phyloP scores from a whole-genome alignment of 345 rosid genomes.

The Pugionium dolabratum region DNA sequence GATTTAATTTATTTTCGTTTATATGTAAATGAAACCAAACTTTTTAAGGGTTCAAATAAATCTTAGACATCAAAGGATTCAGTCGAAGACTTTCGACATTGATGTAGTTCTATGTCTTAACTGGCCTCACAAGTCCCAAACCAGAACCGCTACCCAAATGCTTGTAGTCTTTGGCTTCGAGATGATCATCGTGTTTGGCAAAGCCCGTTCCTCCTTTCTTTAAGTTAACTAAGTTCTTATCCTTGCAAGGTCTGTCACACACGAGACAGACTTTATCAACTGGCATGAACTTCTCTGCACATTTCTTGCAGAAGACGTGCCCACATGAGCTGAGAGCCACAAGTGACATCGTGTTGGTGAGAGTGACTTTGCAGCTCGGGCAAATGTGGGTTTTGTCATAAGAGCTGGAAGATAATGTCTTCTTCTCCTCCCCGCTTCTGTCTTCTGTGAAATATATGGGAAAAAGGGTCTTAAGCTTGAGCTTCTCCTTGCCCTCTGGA shows the following conservation, averaged over 20 bases:
- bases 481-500: conserved; percentile 84
- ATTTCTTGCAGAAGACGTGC: conserved; percentile 96
- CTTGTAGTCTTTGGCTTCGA: conserved; percentile 83
- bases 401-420: conserved; percentile 40
- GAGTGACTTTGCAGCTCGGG: conserved; percentile 96
- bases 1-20: too few relatives aligned
- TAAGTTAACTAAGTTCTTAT: conserved; percentile 66
- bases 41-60: too few relatives aligned
- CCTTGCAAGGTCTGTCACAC: conserved; percentile 74
- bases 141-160: conserved; percentile 98
- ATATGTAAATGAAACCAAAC: too few relatives aligned
- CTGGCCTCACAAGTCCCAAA: conserved; percentile 82
- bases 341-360: conserved; percentile 75
- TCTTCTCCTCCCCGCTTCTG: conserved; percentile 52
- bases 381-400: conserved; percentile 73
- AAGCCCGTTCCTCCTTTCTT: conserved; percentile 92
- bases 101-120: conserved; percentile 46
- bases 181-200: conserved; percentile 79
- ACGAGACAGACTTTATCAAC: conserved; percentile 81
- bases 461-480: conserved; percentile 70
- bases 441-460: conserved; percentile 71
- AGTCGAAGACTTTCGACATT: too few relatives aligned
- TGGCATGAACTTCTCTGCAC: conserved; percentile 73
- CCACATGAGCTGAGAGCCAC: conserved; percentile 91
- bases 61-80: too few relatives aligned